Evolutionary conservation across 2,329 filamentous ascomycete genomes (phyloP).

Genomic region (Dryadomyces quercus-mongolicae): DNA sequence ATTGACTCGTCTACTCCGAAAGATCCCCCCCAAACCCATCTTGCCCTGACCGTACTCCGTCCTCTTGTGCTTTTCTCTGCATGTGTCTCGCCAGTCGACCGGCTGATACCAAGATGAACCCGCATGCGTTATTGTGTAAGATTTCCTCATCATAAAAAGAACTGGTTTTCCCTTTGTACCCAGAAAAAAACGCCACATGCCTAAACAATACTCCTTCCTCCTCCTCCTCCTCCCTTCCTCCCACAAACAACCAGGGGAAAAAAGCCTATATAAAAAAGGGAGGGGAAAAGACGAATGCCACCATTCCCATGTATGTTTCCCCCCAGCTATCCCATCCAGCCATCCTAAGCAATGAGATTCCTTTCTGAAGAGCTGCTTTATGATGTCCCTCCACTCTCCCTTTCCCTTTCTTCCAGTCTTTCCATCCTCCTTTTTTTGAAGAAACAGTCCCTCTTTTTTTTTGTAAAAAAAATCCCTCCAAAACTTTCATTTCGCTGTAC

Average conservation of each 20-base stretch:
- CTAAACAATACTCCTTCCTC: too few relatives aligned
- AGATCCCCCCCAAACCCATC: too few relatives aligned
- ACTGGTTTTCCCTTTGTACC: too few relatives aligned
- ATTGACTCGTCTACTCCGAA: too few relatives aligned
- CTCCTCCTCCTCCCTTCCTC: too few relatives aligned
- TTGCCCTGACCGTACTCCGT: too few relatives aligned
- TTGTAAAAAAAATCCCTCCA: neutral
- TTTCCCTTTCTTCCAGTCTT: neutral
- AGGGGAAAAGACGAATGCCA: neutral
- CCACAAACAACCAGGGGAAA: neutral
- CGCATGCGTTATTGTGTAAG: too few relatives aligned
- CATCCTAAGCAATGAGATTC: neutral
- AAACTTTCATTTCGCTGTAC: neutral
- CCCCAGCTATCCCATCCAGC: neutral
- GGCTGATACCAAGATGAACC: too few relatives aligned
- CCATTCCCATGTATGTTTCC: neutral
- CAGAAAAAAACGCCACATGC: too few relatives aligned
- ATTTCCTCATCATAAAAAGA: too few relatives aligned
- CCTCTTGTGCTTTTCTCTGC: too few relatives aligned
- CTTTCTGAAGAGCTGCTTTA: neutral
- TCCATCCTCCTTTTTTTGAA: neutral
- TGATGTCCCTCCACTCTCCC: neutral
- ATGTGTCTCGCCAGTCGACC: too few relatives aligned
- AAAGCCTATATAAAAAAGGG: neutral
- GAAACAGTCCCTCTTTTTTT: neutral